phyloP scores from a whole-genome alignment of 1,284 basidiomycete genomes.

The Mycosarcoma mackinlayi region DNA sequence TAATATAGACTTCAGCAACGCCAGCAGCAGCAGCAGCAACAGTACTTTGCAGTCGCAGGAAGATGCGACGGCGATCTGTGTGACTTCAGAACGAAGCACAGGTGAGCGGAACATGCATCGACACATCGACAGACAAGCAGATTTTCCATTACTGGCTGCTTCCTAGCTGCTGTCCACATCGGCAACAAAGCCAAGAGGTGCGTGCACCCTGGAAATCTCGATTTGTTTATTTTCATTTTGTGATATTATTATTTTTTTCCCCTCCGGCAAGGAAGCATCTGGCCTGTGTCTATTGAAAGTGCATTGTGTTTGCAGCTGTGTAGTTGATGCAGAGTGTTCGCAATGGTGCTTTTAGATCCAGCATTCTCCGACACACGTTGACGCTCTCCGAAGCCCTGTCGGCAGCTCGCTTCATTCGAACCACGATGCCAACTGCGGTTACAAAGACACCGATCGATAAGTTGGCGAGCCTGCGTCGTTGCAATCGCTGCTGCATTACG shows the following conservation, averaged over 20 bases:
- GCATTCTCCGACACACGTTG: constrained; percentile 10
- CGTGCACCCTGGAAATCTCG: constrained; percentile 17
- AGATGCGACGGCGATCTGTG: background rate
- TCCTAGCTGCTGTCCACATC: background rate
- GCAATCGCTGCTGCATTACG: no score
- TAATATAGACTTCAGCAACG: background rate
- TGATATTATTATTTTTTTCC: background rate
- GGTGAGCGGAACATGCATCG: background rate
- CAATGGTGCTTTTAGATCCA: constrained; percentile 5
- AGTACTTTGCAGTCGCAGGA: background rate
- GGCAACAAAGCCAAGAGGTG: background rate
- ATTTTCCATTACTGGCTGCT: no score
- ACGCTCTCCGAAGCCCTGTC: no score
- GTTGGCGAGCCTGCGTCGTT: background rate
- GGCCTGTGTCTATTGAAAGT: background rate
- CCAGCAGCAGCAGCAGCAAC: background rate
- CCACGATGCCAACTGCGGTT: background rate
- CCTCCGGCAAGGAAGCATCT: no score
- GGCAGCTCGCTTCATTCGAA: background rate
- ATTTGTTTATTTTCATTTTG: no score
- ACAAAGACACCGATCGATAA: constrained; percentile 3
- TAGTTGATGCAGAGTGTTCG: constrained; percentile 7
- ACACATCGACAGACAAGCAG: no score
- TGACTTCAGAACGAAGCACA: no score
- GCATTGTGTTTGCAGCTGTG: background rate